phyloP scores from a whole-genome alignment of 2,329 filamentous ascomycete species.

The Dothidotthia symphoricarpi region DNA sequence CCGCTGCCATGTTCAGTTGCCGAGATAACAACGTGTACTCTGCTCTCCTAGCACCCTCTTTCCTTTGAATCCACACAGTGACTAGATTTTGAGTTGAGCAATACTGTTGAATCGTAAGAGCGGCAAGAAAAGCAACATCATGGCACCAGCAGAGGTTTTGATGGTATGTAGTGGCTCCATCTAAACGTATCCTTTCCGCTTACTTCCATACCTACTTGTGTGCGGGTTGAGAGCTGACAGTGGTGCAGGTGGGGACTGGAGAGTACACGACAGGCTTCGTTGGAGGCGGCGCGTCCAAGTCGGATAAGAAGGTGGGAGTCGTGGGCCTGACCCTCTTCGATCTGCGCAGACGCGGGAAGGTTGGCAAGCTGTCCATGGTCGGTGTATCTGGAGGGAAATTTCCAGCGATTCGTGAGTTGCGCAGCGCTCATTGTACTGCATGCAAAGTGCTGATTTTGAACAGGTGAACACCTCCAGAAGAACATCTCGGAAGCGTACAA shows the following conservation, averaged over 20 bases:
- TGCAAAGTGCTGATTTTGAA: constrained; percentile 15
- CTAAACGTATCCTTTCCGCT: constrained; percentile 2
- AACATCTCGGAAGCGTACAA: constrained; percentile 91
- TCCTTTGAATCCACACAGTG: not conserved
- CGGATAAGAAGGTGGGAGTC: constrained; percentile 95
- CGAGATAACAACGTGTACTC: no score
- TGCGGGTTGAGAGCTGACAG: constrained; percentile 9
- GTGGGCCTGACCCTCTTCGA: constrained; percentile 89
- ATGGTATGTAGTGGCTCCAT: constrained; percentile 43
- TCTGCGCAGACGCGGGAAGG: constrained; percentile 82
- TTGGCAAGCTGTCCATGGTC: constrained; percentile 82
- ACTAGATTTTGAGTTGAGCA: no score
- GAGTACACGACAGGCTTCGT: constrained; percentile 98
- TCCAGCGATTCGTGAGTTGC: constrained; percentile 74
- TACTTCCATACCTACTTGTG: not conserved
- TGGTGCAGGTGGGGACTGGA: constrained; percentile 71
- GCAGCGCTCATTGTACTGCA: not conserved
- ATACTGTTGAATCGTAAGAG: not conserved
- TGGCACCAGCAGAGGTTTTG: constrained; percentile 52
- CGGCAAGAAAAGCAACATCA: constrained; percentile 22
- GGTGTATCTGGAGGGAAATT: constrained; percentile 87
- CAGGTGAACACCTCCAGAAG: constrained; percentile 77
- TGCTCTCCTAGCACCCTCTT: not conserved
- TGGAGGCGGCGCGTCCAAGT: constrained; percentile 75
- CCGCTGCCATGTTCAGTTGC: no score